Percentiles rank a stretch among this genome's conserved stretches.
Evolutionary conservation across 148 eudicot genomes (phyloP).

Genomic region (Silene latifolia): DNA sequence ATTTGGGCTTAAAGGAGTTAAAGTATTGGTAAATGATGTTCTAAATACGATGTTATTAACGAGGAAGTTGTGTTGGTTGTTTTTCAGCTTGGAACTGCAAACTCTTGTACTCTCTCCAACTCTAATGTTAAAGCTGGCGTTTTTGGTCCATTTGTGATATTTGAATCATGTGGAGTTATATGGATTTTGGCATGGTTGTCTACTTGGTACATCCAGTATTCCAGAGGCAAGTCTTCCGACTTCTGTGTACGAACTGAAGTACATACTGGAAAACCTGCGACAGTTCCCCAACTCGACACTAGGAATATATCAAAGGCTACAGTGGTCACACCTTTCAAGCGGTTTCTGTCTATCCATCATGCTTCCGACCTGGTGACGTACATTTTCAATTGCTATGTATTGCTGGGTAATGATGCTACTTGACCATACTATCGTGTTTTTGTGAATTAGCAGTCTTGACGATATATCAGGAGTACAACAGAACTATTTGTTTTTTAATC

Average conservation of each 20-base stretch:
- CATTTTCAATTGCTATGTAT: constrained; percentile 87
- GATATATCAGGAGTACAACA: neutral
- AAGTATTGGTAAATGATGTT: too few species aligned
- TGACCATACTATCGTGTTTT: neutral
- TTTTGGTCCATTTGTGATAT: constrained; percentile 88
- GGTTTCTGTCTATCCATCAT: too few species aligned
- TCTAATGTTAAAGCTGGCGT: constrained; percentile 82
- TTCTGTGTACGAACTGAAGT: constrained; percentile 62
- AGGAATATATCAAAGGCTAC: constrained; percentile 33
- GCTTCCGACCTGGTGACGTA: too few species aligned
- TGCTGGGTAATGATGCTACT: constrained; percentile 62
- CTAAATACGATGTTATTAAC: constrained; percentile 12
- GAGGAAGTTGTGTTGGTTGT: constrained; percentile 91
- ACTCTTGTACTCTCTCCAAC: constrained; percentile 85
- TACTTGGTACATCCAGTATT: constrained; percentile 64
- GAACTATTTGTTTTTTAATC: neutral
- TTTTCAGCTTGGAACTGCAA: constrained; percentile 86
- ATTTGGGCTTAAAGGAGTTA: constrained; percentile 3
- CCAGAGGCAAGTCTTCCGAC: constrained; percentile 72
- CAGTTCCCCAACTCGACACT: constrained; percentile 24
- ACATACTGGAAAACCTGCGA: constrained; percentile 48
- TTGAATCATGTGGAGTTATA: constrained; percentile 78
- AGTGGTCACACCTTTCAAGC: constrained; percentile 80
- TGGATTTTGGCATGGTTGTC: constrained; percentile 93
- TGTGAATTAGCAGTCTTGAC: neutral